Evolutionary conservation across 495 filamentous ascomycete genomes (phyloP), one percentile per base, ranked within the genome.

Genomic region (Rhizodiscina lignyota): DNA sequence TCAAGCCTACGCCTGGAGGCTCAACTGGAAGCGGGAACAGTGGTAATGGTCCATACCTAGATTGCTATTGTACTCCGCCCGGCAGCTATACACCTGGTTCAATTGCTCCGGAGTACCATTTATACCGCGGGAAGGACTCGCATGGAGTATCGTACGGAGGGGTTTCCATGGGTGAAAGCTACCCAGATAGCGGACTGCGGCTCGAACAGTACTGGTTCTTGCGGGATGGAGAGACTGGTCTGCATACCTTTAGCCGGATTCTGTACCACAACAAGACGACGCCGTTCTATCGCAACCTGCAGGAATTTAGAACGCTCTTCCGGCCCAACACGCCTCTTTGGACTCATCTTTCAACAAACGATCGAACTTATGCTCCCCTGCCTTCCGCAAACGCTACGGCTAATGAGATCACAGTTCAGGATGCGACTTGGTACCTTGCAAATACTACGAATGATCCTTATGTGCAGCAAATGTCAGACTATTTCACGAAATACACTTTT

Each of bases 401-500:
- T 1, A 47, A 56, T 16, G 35, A 68, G 39, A 39, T 62, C 5
- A 54, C 56, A 2, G 68, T 74, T 3, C 68, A 74, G 43, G 68
- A 72, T 44, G 67, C 69, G 4, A 67, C 67, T 0, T 72, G 65
- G 60, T 61, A 63, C 37, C 53, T 72, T 12, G 64, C 61, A 27
- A 64, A 65, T 32, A 60, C 63, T 0, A 56, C 63, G 0, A 42
- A 51, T 27, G 67, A 74, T 44, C 40, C 56, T 1, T 72, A 72
- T 42, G 61, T 64, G 8, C 42, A 52, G 4, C 55, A 68, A 30
- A 61, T 64, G 29, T 59, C 66, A 0, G 61, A 70, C 34, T 74
- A 70, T 39, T 72, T 72, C 33, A 72, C 67, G 13, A 74, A 74
- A 38, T 72, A 74, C 37, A 62, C 64, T 0, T 73, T 73, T 32